These are phyloP conservation scores for Penicillium sp. DNA, from an alignment of 2,329 filamentous ascomycete genomes.

Conservation along the genomic window DNA sequence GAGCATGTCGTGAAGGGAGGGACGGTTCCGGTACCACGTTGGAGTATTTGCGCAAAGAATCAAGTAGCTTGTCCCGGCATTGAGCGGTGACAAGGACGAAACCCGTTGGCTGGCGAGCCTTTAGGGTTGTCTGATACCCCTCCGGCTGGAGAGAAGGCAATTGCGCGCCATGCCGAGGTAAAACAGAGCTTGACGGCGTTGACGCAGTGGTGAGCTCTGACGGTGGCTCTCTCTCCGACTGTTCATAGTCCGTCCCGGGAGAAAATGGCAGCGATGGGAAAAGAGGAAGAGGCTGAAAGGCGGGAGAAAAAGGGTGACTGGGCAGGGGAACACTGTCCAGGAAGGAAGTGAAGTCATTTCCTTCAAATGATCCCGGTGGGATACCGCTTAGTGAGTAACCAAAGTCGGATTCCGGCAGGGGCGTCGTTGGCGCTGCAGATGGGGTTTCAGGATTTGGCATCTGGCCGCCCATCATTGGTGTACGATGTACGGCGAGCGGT, in stretches of 20 bases:
- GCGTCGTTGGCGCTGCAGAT: constrained; percentile 19
- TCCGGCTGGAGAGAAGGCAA: constrained; percentile 35
- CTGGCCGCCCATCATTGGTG: constrained; percentile 11
- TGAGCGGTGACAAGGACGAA: constrained; percentile 32
- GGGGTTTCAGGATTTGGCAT: constrained; percentile 11
- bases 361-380: constrained; percentile 23
- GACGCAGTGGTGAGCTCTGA: constrained; percentile 12
- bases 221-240: constrained; percentile 16
- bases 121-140: constrained; percentile 25
- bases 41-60: constrained; percentile 21
- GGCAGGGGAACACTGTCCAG: constrained; percentile 35
- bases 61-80: constrained; percentile 30
- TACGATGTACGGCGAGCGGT: constrained; percentile 9
- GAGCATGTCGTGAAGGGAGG: constrained; percentile 32
- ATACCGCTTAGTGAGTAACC: constrained; percentile 18
- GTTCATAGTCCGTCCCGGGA: constrained; percentile 26
- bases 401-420: constrained; percentile 25
- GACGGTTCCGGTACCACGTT: constrained; percentile 29
- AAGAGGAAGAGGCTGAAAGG: constrained; percentile 34
- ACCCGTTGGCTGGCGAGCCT: constrained; percentile 26
- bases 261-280: constrained; percentile 31
- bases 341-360: constrained; percentile 36
- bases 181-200: constrained; percentile 30
- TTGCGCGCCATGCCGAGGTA: constrained; percentile 34
- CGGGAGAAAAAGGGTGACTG: constrained; percentile 33